Percentiles rank a stretch among this genome's conserved stretches.
Evolutionary conservation across 169 alveolate genomes (phyloP).

Genomic region (Babesia bovis): DNA sequence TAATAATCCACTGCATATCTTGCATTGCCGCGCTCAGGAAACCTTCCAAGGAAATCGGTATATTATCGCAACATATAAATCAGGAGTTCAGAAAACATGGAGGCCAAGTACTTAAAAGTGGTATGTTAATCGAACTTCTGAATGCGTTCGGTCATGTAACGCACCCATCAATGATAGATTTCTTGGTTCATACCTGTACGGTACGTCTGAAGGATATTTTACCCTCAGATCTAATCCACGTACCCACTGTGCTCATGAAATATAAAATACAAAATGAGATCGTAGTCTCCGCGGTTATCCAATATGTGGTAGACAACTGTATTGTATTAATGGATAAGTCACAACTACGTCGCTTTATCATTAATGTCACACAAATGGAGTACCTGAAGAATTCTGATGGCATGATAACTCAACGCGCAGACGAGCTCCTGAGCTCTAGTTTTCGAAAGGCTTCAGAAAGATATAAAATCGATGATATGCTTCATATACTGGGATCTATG

Average conservation of each 20-base stretch:
- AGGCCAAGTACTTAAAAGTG: not conserved
- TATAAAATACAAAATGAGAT: constrained; percentile 21
- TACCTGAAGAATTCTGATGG: constrained; percentile 14
- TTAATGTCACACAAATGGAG: not conserved
- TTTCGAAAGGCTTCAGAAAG: not conserved
- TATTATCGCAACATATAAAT: constrained; percentile 3
- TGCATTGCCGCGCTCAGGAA: constrained; percentile 2
- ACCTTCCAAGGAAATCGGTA: not conserved
- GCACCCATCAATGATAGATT: constrained; percentile 29
- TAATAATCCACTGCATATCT: not conserved
- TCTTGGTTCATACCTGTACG: constrained; percentile 35
- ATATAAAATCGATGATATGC: constrained; percentile 3
- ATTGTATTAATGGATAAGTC: not conserved
- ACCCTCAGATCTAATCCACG: constrained; percentile 5
- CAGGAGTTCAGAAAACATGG: constrained; percentile 14
- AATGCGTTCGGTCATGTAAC: constrained; percentile 19
- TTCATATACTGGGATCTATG: not conserved
- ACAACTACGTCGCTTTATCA: not conserved
- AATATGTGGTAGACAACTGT: constrained; percentile 7
- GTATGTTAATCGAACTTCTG: constrained; percentile 1
- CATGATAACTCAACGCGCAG: not conserved
- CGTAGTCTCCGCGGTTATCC: not conserved
- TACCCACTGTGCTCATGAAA: constrained; percentile 21
- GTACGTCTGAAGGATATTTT: not conserved
- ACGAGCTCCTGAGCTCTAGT: not conserved